Conservation (phyloP, 257 asterid genomes). For the Lycium barbarum region DNA sequence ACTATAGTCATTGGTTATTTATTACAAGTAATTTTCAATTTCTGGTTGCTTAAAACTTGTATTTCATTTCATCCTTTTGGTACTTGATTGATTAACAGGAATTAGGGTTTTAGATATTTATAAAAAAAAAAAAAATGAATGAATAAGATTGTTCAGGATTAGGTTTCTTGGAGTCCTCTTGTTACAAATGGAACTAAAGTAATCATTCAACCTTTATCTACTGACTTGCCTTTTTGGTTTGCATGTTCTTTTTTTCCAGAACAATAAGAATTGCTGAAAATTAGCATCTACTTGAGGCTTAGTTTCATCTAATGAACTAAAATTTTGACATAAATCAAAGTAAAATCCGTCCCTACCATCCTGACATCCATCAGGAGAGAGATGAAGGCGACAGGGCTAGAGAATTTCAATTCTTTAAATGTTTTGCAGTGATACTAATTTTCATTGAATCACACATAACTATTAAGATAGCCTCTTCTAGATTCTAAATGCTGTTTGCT, state of each 20-base stretch:
- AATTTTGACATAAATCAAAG: not conserved
- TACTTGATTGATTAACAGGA: not conserved
- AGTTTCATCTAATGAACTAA: not conserved
- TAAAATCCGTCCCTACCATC: not conserved
- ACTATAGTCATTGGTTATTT: not conserved
- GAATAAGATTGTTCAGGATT: not conserved
- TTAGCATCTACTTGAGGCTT: not conserved
- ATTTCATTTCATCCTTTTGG: not conserved
- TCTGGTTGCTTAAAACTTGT: not conserved
- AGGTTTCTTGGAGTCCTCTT: slow-evolving; percentile 4
- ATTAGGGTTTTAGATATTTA: not conserved
- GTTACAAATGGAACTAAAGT: not conserved
- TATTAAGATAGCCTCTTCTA: not conserved
- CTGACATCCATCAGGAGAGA: not conserved
- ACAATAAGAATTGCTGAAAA: not conserved
- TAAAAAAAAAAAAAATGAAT: not conserved
- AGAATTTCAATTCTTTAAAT: not conserved
- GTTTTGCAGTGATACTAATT: not conserved
- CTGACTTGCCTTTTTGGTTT: not conserved
- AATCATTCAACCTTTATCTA: not conserved
- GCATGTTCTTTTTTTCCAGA: not conserved
- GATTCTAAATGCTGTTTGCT: not conserved
- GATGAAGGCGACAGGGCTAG: not conserved
- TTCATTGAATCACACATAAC: not conserved
- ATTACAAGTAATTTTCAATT: not conserved